Evolutionary conservation across 768 basidiomycete species (phyloP).

Genomic region (Mycena filopes): DNA sequence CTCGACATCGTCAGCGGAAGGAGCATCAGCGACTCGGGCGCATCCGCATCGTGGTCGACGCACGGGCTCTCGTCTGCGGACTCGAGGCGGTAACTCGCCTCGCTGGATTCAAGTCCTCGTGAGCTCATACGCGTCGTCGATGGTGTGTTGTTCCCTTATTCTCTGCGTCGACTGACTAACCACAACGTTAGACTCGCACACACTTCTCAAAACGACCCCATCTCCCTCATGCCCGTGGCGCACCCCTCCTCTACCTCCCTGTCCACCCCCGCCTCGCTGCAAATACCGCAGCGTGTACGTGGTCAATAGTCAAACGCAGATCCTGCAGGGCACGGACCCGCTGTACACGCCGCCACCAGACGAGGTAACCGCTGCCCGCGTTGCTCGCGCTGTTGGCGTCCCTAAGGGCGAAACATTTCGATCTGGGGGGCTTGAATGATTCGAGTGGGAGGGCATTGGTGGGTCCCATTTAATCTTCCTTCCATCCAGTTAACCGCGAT

Average conservation of each 20-base stretch:
- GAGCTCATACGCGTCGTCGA: conserved; percentile 76
- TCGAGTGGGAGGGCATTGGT: conserved; percentile 60
- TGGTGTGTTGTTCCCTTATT: conserved; percentile 52
- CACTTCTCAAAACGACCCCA: conserved; percentile 76
- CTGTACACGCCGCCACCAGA: not conserved
- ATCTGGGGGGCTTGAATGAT: conserved; percentile 85
- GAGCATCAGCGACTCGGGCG: too few relatives aligned
- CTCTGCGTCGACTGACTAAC: not conserved
- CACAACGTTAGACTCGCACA: conserved; percentile 70
- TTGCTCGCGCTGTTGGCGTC: conserved; percentile 71
- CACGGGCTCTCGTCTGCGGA: too few relatives aligned
- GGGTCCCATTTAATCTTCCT: not conserved
- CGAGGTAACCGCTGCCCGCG: conserved; percentile 47
- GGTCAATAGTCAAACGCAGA: too few relatives aligned
- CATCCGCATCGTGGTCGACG: too few relatives aligned
- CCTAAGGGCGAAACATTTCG: conserved; percentile 74
- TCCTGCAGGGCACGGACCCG: not conserved
- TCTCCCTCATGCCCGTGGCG: conserved; percentile 57
- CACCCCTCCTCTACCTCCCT: too few relatives aligned
- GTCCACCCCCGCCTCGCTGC: not conserved
- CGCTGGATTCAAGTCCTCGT: too few relatives aligned
- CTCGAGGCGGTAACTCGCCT: too few relatives aligned
- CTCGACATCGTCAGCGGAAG: too few relatives aligned
- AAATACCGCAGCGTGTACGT: too few relatives aligned
- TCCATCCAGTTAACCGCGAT: not conserved